phyloP scores from a whole-genome alignment of 225 moss, liverwort and hornwort species.

The Pseudoscleropodium purum region DNA sequence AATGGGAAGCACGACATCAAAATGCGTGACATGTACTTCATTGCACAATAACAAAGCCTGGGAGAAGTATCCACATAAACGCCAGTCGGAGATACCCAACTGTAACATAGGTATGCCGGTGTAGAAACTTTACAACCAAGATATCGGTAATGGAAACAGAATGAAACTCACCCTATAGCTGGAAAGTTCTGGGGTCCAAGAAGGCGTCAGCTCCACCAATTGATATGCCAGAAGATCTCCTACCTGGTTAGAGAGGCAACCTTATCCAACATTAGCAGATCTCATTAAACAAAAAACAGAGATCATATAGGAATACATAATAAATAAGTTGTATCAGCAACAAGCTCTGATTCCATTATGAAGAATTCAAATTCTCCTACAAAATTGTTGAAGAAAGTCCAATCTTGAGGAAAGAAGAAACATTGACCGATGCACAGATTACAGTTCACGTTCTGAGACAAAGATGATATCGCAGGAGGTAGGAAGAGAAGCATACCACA shows the following conservation, averaged over 20 bases:
- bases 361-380: not conserved
- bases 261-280: not conserved
- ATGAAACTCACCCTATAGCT: conserved; percentile 46
- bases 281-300: not conserved
- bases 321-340: not conserved
- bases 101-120: not conserved
- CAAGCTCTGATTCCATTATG: not conserved
- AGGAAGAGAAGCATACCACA: conserved; percentile 29
- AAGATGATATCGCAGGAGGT: not conserved
- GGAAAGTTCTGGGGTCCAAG: conserved; percentile 95
- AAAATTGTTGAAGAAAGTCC: not conserved
- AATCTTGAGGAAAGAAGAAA: not conserved
- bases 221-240: conserved; percentile 86
- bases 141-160: not conserved
- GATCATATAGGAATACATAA: not conserved
- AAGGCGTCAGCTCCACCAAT: conserved; percentile 75
- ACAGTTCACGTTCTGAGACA: not conserved
- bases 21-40: not conserved
- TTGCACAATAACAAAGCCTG: not conserved
- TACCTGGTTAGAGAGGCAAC: conserved; percentile 27
- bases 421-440: not conserved
- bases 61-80: not conserved
- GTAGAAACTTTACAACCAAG: not conserved
- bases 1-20: not conserved
- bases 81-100: not conserved